Evolutionary conservation across 148 eudicot genomes (phyloP).

Genomic region (Gaultheria prostrata): DNA sequence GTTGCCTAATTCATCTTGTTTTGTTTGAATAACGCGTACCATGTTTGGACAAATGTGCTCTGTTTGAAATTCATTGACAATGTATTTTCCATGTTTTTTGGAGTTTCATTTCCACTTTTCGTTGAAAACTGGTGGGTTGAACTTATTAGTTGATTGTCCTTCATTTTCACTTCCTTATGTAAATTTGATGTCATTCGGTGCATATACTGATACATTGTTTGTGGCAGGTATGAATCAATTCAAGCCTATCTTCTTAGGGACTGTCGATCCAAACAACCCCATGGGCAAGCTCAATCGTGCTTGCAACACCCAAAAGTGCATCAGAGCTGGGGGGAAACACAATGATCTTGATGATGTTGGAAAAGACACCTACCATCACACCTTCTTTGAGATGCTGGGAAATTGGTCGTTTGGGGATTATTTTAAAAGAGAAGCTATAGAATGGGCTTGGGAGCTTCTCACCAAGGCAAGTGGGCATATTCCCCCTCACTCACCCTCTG

Average conservation of each 20-base stretch:
- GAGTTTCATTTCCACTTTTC: neutral
- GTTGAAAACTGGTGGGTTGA: neutral
- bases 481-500: neutral
- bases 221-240: slow-evolving; percentile 90
- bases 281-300: slow-evolving; percentile 82
- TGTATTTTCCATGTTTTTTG: neutral
- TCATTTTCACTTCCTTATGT: neutral
- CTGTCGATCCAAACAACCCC: slow-evolving; percentile 79
- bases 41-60: neutral
- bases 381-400: slow-evolving; percentile 98
- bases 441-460: slow-evolving; percentile 94
- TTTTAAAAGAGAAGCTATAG: slow-evolving; percentile 85
- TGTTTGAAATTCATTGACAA: neutral
- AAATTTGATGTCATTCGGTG: neutral
- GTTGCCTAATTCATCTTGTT: neutral
- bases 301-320: slow-evolving; percentile 96
- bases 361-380: slow-evolving; percentile 95
- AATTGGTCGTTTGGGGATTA: slow-evolving; percentile 99
- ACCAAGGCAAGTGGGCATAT: slow-evolving; percentile 51
- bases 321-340: slow-evolving; percentile 97
- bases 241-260: slow-evolving; percentile 93
- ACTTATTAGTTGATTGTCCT: neutral
- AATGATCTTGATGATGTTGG: slow-evolving; percentile 99
- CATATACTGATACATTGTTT: neutral
- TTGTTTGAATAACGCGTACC: neutral